A percentile compares a stretch with the other conserved stretches of the same genome.
Conservation (phyloP, 2,329 filamentous ascomycete species). For the Colletotrichum phormii region DNA sequence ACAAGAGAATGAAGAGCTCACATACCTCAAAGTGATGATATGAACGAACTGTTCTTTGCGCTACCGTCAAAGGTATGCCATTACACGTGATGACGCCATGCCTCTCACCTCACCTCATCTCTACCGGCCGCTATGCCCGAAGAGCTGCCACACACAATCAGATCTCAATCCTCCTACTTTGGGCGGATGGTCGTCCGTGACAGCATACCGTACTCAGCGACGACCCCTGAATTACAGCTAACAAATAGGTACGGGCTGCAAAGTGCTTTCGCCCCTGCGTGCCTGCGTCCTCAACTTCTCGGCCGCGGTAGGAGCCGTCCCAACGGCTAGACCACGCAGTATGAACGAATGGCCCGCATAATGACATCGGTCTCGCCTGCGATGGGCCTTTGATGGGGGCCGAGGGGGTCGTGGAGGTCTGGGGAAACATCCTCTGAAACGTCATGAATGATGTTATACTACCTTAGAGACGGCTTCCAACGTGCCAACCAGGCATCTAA, state of each 20-base stretch:
- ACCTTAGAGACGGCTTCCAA: not conserved
- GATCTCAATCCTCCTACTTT: not conserved
- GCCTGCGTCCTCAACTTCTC: slow-evolving; percentile 13
- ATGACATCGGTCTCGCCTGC: slow-evolving; percentile 26
- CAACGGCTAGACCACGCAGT: not conserved
- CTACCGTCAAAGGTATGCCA: slow-evolving; percentile 1
- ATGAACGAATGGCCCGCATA: slow-evolving; percentile 12
- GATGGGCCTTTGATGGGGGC: slow-evolving; percentile 14
- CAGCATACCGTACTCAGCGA: slow-evolving; percentile 17
- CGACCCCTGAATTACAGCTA: slow-evolving; percentile 7
- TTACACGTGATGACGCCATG: slow-evolving; percentile 38
- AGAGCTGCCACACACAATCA: slow-evolving; percentile 6
- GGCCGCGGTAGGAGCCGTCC: slow-evolving; percentile 3
- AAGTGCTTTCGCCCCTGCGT: slow-evolving; percentile 10
- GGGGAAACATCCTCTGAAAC: slow-evolving; percentile 12
- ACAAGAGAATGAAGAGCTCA: not conserved
- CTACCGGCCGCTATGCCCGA: slow-evolving; percentile 23
- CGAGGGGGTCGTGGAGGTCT: not conserved
- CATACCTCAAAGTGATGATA: not conserved
- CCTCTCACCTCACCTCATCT: slow-evolving; percentile 26
- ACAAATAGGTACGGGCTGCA: not conserved
- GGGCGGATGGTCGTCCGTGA: slow-evolving; percentile 14
- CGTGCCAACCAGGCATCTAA: not conserved
- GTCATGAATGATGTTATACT: slow-evolving; percentile 31
- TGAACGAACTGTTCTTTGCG: slow-evolving; percentile 8